Percentiles rank a stretch among this genome's conserved stretches.
These are phyloP conservation scores for Ambrosia artemisiifolia DNA, from an alignment of 129 eudicot genomes.

Conservation along the genomic window DNA sequence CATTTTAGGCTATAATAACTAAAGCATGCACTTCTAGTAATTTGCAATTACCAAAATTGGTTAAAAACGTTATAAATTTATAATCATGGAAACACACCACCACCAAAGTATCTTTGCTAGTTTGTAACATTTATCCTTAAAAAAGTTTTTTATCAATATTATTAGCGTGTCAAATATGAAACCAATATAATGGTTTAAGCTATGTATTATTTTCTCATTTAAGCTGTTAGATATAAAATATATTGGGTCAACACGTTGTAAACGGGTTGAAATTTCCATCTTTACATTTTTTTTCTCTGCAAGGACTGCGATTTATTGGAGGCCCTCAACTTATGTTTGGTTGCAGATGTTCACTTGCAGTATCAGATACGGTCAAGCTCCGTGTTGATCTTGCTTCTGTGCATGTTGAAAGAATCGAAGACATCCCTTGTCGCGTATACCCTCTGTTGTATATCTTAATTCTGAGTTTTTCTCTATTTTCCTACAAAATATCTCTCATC, in stretches of 20 bases:
- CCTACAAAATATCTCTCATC: background rate
- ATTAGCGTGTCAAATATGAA: background rate
- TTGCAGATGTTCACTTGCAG: constrained; percentile 59
- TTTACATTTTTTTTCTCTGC: background rate
- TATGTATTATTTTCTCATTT: background rate
- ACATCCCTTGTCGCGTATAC: constrained; percentile 55
- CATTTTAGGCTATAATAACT: background rate
- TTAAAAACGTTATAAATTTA: background rate
- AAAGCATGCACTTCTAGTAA: background rate
- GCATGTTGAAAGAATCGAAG: constrained; percentile 49
- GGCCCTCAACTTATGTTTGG: constrained; percentile 8
- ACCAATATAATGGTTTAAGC: background rate
- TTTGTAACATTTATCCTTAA: background rate
- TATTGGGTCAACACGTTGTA: background rate
- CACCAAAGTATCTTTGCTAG: background rate
- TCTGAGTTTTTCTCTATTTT: background rate
- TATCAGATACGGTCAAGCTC: constrained; percentile 67
- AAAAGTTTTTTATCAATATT: background rate
- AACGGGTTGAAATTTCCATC: background rate
- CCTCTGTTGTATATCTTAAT: constrained; percentile 1
- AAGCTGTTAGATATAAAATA: background rate
- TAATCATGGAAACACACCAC: background rate
- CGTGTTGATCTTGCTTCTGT: constrained; percentile 53
- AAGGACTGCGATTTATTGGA: background rate
- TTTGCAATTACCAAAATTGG: background rate